These are phyloP conservation scores for Acanthamoeba polyphaga DNA, from an alignment of 208 protist genomes.

Conservation along the genomic window DNA sequence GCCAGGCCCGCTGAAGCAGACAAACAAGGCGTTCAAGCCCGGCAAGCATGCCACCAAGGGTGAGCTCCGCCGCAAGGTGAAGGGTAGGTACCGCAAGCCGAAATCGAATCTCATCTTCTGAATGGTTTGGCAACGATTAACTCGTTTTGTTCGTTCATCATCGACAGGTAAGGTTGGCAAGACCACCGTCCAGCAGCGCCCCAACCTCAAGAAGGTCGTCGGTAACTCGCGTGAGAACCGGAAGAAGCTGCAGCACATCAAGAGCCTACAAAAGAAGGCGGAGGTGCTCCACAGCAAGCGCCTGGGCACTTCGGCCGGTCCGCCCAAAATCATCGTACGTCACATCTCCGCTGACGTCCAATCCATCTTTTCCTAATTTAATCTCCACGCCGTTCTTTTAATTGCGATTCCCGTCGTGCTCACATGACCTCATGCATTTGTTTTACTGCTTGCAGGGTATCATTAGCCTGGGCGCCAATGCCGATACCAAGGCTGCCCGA, in stretches of 20 bases:
- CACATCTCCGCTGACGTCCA: neutral
- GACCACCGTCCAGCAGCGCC: neutral
- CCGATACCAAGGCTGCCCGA: constrained; percentile 11
- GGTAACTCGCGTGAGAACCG: constrained; percentile 51
- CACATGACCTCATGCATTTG: neutral
- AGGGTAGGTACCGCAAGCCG: constrained; percentile 63
- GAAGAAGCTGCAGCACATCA: constrained; percentile 69
- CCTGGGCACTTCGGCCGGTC: constrained; percentile 62
- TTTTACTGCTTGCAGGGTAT: neutral
- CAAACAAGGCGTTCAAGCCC: constrained; percentile 75
- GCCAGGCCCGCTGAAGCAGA: constrained; percentile 64
- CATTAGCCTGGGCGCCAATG: constrained; percentile 15
- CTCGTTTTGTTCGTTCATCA: neutral
- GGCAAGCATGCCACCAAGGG: constrained; percentile 75
- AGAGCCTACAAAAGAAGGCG: constrained; percentile 70
- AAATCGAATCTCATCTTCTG: neutral
- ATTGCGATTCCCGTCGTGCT: neutral
- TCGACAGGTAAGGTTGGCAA: constrained; percentile 67
- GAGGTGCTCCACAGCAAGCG: constrained; percentile 77
- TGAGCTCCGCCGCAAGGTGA: constrained; percentile 50
- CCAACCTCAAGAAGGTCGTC: constrained; percentile 10
- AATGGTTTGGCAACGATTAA: neutral
- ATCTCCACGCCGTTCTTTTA: neutral
- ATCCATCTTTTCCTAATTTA: neutral
- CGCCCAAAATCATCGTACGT: constrained; percentile 74